phyloP scores from a whole-genome alignment of 129 eudicot species.

The Saposhnikovia divaricata region DNA sequence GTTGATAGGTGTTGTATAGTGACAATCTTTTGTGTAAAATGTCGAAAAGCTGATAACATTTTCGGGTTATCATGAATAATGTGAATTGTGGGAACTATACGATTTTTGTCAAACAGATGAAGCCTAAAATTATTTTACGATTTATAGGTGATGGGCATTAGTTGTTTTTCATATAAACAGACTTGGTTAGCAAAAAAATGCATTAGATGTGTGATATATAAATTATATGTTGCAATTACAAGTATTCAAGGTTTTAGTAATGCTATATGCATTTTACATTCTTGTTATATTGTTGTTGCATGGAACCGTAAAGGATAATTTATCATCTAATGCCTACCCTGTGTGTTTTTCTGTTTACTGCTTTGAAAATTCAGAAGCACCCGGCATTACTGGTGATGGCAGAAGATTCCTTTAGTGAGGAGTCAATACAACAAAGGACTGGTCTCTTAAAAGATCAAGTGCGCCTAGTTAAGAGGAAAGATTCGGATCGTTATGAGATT shows the following conservation, averaged over 20 bases:
- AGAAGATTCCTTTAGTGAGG: constrained; percentile 34
- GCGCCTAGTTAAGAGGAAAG: constrained; percentile 57
- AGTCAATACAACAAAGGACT: constrained; percentile 32
- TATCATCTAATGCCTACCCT: neutral
- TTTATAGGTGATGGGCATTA: neutral
- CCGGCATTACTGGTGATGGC: constrained; percentile 32
- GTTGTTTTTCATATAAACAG: neutral
- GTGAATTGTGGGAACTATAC: neutral
- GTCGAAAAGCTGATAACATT: neutral
- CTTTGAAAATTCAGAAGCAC: constrained; percentile 15
- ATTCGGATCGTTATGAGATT: constrained; percentile 62
- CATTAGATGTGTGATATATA: neutral
- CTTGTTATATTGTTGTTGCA: neutral
- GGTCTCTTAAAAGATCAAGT: constrained; percentile 89
- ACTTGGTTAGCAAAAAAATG: neutral
- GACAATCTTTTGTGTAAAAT: neutral
- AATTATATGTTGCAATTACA: neutral
- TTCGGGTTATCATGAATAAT: neutral
- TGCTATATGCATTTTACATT: neutral
- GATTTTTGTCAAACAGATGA: neutral
- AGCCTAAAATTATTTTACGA: neutral
- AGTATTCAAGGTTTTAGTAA: neutral
- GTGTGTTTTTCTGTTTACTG: neutral
- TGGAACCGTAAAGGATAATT: neutral
- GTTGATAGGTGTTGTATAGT: neutral